A percentile compares a stretch with the other conserved stretches of the same genome.
Conservation (phyloP, 768 basidiomycete genomes). For the Boletus rufocinnamomeus region DNA sequence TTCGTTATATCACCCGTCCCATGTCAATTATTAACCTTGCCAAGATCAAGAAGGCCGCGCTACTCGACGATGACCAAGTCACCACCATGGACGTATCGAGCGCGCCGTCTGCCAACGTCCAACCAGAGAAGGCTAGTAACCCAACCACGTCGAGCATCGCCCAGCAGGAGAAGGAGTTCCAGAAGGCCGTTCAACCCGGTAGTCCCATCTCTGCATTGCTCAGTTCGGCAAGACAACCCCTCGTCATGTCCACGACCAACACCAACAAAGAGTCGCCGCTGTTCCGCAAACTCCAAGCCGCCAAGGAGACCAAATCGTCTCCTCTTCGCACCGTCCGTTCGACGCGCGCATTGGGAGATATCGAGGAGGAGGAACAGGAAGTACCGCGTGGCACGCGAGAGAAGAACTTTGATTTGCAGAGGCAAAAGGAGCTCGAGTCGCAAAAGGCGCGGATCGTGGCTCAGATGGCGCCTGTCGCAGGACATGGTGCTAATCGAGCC, state of each 20-base stretch:
- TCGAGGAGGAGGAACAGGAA: conserved; percentile 45
- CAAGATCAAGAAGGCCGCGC: conserved; percentile 59
- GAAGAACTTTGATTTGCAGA: conserved; percentile 43
- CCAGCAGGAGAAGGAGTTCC: conserved; percentile 95
- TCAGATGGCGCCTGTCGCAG: conserved; percentile 73
- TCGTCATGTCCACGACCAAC: conserved; percentile 65
- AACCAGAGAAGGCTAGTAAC: conserved; percentile 32
- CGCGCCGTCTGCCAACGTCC: conserved; percentile 23
- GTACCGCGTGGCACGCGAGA: conserved; percentile 41
- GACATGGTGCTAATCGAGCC: conserved; percentile 30
- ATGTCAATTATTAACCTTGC: conserved; percentile 71
- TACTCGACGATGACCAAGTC: conserved; percentile 64
- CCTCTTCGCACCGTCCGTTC: conserved; percentile 50
- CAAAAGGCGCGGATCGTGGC: conserved; percentile 94
- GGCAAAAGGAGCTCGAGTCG: conserved; percentile 77
- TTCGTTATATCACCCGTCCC: conserved; percentile 60
- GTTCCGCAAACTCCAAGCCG: conserved; percentile 59
- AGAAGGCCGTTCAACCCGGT: conserved; percentile 92
- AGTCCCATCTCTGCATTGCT: conserved; percentile 92
- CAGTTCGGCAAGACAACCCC: conserved; percentile 84
- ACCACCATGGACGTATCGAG: conserved; percentile 46
- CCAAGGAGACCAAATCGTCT: conserved; percentile 49
- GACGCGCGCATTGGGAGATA: conserved; percentile 46
- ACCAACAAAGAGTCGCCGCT: conserved; percentile 38
- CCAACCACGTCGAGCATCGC: conserved; percentile 64